Percentiles rank a stretch among this genome's conserved stretches.
Evolutionary conservation across 1,284 basidiomycete genomes (phyloP).

Genomic region (Trichosporon coremiiforme): DNA sequence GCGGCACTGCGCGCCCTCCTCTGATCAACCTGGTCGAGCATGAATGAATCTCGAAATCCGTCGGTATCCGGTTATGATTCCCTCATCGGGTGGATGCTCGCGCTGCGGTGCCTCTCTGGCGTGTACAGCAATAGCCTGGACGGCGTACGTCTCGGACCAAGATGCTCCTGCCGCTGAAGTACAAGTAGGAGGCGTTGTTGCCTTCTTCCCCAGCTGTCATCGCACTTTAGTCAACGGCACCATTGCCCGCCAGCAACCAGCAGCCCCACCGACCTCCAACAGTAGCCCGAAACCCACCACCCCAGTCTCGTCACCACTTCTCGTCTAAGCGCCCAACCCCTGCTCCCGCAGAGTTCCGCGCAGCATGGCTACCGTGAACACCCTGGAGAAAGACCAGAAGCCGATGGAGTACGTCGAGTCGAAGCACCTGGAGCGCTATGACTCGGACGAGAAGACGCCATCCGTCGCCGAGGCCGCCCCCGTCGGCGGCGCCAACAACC

Average conservation of each 20-base stretch:
- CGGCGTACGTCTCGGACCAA: neutral
- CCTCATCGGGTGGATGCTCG: neutral
- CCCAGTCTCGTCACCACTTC: neutral
- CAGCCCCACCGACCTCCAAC: too few relatives aligned
- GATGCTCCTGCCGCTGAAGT: neutral
- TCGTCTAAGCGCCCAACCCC: neutral
- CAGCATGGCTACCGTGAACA: conserved; percentile 15
- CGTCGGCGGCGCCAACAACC: conserved; percentile 10
- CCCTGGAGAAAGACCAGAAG: conserved; percentile 6
- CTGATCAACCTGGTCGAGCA: neutral
- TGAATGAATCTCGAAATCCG: conserved; percentile 10
- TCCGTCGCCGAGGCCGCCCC: neutral
- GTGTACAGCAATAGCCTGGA: neutral
- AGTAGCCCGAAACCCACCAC: too few relatives aligned
- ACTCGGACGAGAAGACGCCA: conserved; percentile 10
- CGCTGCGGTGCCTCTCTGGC: neutral
- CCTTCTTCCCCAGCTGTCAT: neutral
- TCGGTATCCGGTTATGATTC: conserved; percentile 1
- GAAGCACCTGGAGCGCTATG: neutral
- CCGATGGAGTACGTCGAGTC: neutral
- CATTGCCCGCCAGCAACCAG: neutral
- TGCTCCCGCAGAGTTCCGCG: neutral
- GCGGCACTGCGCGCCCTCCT: too few relatives aligned
- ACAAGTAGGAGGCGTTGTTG: neutral
- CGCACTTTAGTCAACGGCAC: neutral